Evolutionary conservation across 2,329 filamentous ascomycete genomes (phyloP).

Genomic region (Zymoseptoria ardabiliae): DNA sequence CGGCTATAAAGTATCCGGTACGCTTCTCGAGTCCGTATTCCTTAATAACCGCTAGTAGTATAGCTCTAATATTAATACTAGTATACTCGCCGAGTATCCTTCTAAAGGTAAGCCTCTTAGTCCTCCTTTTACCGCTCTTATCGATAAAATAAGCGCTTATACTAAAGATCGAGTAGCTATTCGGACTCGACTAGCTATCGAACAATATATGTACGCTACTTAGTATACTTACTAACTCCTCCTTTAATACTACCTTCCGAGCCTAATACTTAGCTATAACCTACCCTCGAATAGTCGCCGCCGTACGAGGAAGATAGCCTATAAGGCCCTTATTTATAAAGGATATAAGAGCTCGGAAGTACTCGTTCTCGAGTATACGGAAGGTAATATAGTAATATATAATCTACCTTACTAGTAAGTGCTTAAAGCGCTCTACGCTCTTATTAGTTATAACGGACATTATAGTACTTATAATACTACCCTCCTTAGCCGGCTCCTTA

Average conservation of each 20-base stretch:
- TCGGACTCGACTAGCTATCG: neutral
- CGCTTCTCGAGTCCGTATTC: neutral
- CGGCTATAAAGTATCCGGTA: conserved; percentile 1
- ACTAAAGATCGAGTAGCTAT: conserved; percentile 3
- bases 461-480: neutral
- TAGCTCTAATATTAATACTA: neutral
- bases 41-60: conserved; percentile 1
- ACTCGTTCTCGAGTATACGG: conserved; percentile 4
- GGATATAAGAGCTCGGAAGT: conserved; percentile 2
- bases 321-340: conserved; percentile 1
- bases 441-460: neutral
- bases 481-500: too few species aligned
- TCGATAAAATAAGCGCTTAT: conserved; percentile 1
- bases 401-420: conserved; percentile 5
- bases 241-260: neutral
- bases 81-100: conserved; percentile 1
- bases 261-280: conserved; percentile 2
- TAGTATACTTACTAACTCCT: neutral
- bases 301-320: neutral
- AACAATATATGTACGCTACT: conserved; percentile 3
- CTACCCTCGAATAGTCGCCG: neutral
- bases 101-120: neutral
- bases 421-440: conserved; percentile 1
- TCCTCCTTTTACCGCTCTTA: neutral
- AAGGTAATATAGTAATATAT: conserved; percentile 6